phyloP scores from a whole-genome alignment of 371 early-diverging fungal species.

The Mortierella sp. region DNA sequence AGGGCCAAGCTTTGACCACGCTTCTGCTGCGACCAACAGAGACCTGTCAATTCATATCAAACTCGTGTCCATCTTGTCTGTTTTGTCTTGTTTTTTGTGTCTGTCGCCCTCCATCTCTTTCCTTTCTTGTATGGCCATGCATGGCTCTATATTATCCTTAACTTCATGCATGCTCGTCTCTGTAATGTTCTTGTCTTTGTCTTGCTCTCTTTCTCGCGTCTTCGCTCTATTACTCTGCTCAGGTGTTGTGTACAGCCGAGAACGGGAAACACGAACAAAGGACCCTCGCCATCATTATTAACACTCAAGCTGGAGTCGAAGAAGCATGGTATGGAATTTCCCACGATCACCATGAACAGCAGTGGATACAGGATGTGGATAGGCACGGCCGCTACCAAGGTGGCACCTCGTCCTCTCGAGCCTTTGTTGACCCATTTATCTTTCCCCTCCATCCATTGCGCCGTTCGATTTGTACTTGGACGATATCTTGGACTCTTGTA shows the following conservation, averaged over 20 bases:
- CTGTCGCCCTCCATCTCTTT: not conserved
- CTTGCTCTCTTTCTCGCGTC: not conserved
- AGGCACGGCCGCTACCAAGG: no score
- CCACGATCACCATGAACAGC: no score
- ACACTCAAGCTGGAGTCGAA: conserved; percentile 56
- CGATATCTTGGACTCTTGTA: conserved; percentile 9
- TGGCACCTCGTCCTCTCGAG: no score
- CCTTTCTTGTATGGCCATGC: not conserved
- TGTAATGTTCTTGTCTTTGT: conserved; percentile 3
- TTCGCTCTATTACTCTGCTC: conserved; percentile 36
- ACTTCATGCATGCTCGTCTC: conserved; percentile 11
- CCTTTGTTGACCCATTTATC: no score
- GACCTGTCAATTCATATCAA: conserved; percentile 53
- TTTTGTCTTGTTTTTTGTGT: not conserved
- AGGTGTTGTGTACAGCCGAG: conserved; percentile 45
- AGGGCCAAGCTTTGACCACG: conserved; percentile 55
- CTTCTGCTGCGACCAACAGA: conserved; percentile 56
- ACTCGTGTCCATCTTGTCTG: conserved; percentile 17
- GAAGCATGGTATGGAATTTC: conserved; percentile 42
- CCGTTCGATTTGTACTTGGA: not conserved
- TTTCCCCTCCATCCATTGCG: no score
- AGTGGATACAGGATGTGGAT: no score
- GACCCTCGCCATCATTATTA: conserved; percentile 55
- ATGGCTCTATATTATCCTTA: conserved; percentile 25
- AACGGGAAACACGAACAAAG: conserved; percentile 45